A percentile compares a stretch with the other conserved stretches of the same genome.
Evolutionary conservation across 2,329 filamentous ascomycete species (phyloP).

Genomic region (Apiospora aurea): DNA sequence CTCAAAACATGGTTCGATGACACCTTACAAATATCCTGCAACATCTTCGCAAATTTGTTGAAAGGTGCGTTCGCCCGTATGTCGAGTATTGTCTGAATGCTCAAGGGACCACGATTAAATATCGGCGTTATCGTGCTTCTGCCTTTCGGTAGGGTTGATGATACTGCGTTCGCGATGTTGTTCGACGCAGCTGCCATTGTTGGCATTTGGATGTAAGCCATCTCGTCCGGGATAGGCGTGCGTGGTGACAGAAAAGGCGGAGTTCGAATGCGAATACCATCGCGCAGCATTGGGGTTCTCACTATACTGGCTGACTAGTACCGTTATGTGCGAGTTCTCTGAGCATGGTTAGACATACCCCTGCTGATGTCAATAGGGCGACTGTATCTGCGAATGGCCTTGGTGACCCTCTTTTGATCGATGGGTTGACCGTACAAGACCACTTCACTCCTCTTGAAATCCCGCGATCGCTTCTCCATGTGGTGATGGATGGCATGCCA

Average conservation of each 20-base stretch:
- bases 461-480: not conserved
- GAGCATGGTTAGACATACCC: not conserved
- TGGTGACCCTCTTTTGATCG: not conserved
- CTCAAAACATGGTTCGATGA: not conserved
- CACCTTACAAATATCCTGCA: not conserved
- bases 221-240: too few species aligned
- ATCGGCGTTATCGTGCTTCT: too few species aligned
- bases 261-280: not conserved
- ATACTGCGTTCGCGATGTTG: not conserved
- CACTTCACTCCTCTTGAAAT: not conserved
- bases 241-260: not conserved
- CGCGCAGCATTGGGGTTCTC: not conserved
- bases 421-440: not conserved
- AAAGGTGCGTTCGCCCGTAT: not conserved
- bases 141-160: too few species aligned
- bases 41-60: not conserved
- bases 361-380: not conserved
- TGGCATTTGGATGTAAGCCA: not conserved
- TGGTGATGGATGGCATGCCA: not conserved
- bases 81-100: not conserved
- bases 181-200: not conserved
- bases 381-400: not conserved
- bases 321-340: accelerated
- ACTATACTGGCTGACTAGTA: not conserved
- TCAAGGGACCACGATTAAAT: not conserved